phyloP scores from a whole-genome alignment of 805 yeast species.

The Candida nemodendra region DNA sequence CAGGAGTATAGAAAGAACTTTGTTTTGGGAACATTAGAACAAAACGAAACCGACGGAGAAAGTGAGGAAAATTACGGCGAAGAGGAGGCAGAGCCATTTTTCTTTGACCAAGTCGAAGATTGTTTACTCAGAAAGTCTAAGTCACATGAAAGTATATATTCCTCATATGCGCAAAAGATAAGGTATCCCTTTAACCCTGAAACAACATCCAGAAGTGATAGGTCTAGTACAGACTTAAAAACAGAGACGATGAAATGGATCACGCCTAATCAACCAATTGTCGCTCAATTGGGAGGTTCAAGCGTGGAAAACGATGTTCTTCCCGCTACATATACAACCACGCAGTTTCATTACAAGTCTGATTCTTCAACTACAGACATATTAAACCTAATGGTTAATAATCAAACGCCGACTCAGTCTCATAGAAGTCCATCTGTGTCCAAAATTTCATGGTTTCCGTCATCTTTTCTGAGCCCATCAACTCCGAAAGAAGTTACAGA shows the following conservation, averaged over 20 bases:
- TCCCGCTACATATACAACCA: background rate
- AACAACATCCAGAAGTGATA: background rate
- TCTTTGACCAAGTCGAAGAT: slow-evolving; percentile 10
- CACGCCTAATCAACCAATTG: slow-evolving; percentile 25
- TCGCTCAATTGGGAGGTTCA: slow-evolving; percentile 9
- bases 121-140: slow-evolving; percentile 16
- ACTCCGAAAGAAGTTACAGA: background rate
- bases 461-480: slow-evolving; percentile 3
- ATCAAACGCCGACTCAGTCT: background rate
- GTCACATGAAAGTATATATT: slow-evolving; percentile 33
- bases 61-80: slow-evolving; percentile 26
- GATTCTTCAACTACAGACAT: slow-evolving; percentile 11
- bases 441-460: slow-evolving; percentile 7
- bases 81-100: slow-evolving; percentile 25
- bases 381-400: slow-evolving; percentile 12
- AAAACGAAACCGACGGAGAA: slow-evolving; percentile 5
- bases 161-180: slow-evolving; percentile 4
- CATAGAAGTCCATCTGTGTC: slow-evolving; percentile 2
- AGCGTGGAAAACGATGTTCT: background rate
- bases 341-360: slow-evolving; percentile 2
- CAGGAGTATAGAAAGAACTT: background rate
- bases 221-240: slow-evolving; percentile 19
- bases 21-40: slow-evolving; percentile 1
- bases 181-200: background rate
- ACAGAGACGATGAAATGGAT: slow-evolving; percentile 34